Conservation (phyloP, 768 basidiomycete species). For the Auricularia cornea region DNA sequence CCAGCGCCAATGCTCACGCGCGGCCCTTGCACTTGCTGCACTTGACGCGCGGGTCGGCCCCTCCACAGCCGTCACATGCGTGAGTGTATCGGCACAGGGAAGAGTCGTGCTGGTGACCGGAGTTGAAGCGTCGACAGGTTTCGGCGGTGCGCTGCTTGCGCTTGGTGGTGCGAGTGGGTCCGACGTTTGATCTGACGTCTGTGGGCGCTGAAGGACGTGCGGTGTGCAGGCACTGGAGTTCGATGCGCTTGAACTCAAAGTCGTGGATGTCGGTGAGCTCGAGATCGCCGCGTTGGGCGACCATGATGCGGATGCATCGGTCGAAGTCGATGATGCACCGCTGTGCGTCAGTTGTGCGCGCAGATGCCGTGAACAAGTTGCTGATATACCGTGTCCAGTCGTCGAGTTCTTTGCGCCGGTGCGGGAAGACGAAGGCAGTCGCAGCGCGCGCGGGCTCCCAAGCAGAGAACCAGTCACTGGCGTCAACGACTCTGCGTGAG, state of each 20-base stretch:
- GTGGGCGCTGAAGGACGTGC: too few species aligned
- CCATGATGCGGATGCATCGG: conserved; percentile 1
- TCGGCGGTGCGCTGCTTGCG: neutral
- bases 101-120: neutral
- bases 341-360: neutral
- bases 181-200: neutral
- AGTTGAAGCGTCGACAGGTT: neutral
- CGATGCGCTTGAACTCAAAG: neutral
- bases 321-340: conserved; percentile 2
- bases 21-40: neutral
- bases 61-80: conserved; percentile 2
- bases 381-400: neutral
- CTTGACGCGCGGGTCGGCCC: neutral
- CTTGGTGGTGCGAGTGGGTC: neutral
- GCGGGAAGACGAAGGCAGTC: neutral
- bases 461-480: neutral
- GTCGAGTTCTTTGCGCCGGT: neutral
- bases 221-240: conserved; percentile 1
- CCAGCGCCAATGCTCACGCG: neutral
- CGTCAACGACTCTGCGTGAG: neutral
- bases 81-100: conserved; percentile 9
- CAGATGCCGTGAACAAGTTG: neutral
- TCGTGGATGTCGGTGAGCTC: conserved; percentile 2
- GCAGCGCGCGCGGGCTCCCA: neutral
- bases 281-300: neutral